Evolutionary conservation across 306 rosid species (phyloP).

Genomic region (Prinsepia uniflora): DNA sequence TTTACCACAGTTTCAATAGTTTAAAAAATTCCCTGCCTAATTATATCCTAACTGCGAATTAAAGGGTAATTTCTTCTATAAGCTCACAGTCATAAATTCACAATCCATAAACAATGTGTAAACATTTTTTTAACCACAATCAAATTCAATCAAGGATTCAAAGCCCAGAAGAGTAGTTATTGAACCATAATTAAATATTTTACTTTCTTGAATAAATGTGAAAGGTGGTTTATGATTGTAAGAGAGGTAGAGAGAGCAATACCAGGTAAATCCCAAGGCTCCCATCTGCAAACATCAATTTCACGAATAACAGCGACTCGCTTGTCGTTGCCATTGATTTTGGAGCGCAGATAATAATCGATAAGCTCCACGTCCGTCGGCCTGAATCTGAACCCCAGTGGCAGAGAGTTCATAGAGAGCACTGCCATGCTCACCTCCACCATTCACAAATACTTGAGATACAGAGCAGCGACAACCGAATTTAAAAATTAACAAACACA

Average conservation of each 20-base stretch:
- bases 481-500: neutral
- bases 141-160: neutral
- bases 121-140: neutral
- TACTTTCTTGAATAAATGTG: neutral
- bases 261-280: slow-evolving; percentile 99
- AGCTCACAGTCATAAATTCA: neutral
- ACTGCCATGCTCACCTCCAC: slow-evolving; percentile 35
- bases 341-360: slow-evolving; percentile 63
- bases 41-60: neutral
- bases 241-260: neutral
- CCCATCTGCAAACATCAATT: slow-evolving; percentile 89
- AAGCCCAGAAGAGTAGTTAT: neutral
- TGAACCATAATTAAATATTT: neutral
- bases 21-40: neutral
- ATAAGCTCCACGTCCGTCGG: slow-evolving; percentile 86
- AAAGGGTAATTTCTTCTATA: neutral
- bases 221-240: too few species aligned
- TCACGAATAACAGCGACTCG: slow-evolving; percentile 84
- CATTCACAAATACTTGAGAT: neutral
- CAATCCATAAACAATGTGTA: neutral
- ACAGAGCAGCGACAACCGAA: neutral
- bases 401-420: slow-evolving; percentile 50
- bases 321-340: slow-evolving; percentile 65
- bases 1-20: neutral
- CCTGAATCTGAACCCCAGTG: slow-evolving; percentile 83